These are phyloP conservation scores for Backusella morwellensis DNA, from an alignment of 192 early-diverging fungal genomes.

Conservation along the genomic window DNA sequence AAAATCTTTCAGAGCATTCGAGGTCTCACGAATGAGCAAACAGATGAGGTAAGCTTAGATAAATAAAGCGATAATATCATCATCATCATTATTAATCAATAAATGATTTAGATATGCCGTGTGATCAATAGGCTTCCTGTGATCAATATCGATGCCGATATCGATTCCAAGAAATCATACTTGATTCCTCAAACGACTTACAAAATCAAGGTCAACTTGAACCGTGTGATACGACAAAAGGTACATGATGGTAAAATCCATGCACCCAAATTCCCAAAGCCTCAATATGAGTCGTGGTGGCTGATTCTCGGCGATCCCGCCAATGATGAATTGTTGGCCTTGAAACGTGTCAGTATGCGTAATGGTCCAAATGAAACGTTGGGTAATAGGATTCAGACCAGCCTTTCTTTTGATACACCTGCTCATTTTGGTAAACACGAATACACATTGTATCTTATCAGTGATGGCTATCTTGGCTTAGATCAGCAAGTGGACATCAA, in stretches of 20 bases:
- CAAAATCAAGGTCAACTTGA: conserved; percentile 21
- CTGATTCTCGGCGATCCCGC: conserved; percentile 69
- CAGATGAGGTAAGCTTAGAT: conserved; percentile 20
- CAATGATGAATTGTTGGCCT: conserved; percentile 66
- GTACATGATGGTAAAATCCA: conserved; percentile 61
- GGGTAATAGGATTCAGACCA: conserved; percentile 37
- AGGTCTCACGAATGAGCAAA: conserved; percentile 7
- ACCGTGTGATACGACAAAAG: conserved; percentile 22
- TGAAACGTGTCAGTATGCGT: conserved; percentile 77
- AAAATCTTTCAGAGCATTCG: conserved; percentile 22
- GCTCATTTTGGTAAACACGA: conserved; percentile 48
- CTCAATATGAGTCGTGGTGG: conserved; percentile 96
- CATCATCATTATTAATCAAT: background rate
- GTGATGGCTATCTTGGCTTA: conserved; percentile 89
- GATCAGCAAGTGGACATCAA: conserved; percentile 88
- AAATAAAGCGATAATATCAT: background rate
- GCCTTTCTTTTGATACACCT: conserved; percentile 74
- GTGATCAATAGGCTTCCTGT: conserved; percentile 45
- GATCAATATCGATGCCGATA: conserved; percentile 40
- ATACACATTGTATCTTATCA: conserved; percentile 86
- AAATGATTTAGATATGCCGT: conserved; percentile 37
- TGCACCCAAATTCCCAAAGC: conserved; percentile 85
- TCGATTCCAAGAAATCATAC: conserved; percentile 46
- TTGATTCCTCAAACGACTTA: conserved; percentile 37
- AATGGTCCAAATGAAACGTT: conserved; percentile 45